Percentiles rank a stretch among this genome's conserved stretches.
Conservation (phyloP, 768 basidiomycete genomes). For the Lentinula detonsa region DNA sequence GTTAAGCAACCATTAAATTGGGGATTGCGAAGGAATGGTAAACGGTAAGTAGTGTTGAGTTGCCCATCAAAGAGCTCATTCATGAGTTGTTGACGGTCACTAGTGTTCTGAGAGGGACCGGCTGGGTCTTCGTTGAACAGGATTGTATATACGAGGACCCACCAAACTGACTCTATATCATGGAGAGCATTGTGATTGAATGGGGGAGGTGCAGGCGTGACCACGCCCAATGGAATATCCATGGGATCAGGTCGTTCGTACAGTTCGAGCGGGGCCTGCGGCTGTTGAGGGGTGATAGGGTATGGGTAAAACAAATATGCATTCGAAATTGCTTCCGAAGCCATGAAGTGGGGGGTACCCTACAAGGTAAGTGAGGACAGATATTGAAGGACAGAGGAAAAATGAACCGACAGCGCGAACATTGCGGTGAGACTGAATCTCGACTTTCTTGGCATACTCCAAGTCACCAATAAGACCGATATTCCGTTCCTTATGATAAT, state of each 20-base stretch:
- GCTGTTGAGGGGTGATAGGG: too few relatives aligned
- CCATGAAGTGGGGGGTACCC: not conserved
- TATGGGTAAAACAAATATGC: not conserved
- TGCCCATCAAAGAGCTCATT: too few relatives aligned
- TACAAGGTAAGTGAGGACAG: not conserved
- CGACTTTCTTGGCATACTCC: not conserved
- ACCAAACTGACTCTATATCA: not conserved
- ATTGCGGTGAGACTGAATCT: not conserved
- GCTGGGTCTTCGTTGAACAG: too few relatives aligned
- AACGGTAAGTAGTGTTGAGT: too few relatives aligned
- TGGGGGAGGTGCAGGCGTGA: not conserved
- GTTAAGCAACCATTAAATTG: too few relatives aligned
- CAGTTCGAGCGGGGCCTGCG: too few relatives aligned
- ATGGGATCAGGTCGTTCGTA: too few relatives aligned
- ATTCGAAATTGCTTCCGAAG: not conserved
- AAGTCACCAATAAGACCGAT: not conserved
- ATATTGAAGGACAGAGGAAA: not conserved
- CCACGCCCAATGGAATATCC: too few relatives aligned
- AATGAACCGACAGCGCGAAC: not conserved
- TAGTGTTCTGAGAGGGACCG: too few relatives aligned
- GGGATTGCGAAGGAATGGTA: too few relatives aligned
- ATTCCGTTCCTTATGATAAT: not conserved
- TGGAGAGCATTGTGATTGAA: not conserved
- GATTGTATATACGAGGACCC: not conserved
- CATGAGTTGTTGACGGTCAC: too few relatives aligned